Base-by-base conservation (phyloP, 208 protist genomes). In the Leishmania guyanensis region DNA sequence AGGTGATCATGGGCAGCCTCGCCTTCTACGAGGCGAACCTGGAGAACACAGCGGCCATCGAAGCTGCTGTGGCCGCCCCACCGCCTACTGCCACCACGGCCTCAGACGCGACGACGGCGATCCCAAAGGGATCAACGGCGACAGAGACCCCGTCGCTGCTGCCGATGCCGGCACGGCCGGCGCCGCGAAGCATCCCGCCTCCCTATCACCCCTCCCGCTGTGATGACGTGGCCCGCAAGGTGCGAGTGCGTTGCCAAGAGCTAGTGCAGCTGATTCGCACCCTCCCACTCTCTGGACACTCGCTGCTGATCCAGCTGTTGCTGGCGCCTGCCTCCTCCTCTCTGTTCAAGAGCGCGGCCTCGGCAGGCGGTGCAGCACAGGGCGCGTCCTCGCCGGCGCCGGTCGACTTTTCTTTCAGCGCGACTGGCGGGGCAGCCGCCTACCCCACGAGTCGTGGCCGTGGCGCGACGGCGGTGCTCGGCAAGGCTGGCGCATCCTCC, bases 321-420 rank as follows among this genome's bases (percentile, higher is more conserved):
- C 84, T 97, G 36, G 87, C 88, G 0, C 94, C 94, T 3, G 91
- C 94, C 16, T 90, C 90, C 2, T 92, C 90, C 10, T 82, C 86
- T 43, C 71, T 96, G 51, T 95, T 96, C 79, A 78, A 64, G 26
- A 71, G 36, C 50, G 39, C 39, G 70, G 39, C 68, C 69, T 22
- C 68, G 3, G 51, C 56, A 5, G 75, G 58, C 62, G 60, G 56
- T 29, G 75, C 36, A 10, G 75, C 56, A 22, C 66, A 43, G 66
- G 39, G 33, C 66, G 1, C 64, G 39, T 39, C 20, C 36, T 71
- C 66, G 39, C 39, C 66, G 50, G 48, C 29, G 53, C 33, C 2
- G 53, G 12, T 48, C n/a, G n/a, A 14, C 6, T 64, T 53, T 12
- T 9, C 29, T 53, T 60, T 33, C 53, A 53, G 51, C 53, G 70